Evolutionary conservation across 768 basidiomycete genomes (phyloP).

Genomic region (Auricularia cornea): DNA sequence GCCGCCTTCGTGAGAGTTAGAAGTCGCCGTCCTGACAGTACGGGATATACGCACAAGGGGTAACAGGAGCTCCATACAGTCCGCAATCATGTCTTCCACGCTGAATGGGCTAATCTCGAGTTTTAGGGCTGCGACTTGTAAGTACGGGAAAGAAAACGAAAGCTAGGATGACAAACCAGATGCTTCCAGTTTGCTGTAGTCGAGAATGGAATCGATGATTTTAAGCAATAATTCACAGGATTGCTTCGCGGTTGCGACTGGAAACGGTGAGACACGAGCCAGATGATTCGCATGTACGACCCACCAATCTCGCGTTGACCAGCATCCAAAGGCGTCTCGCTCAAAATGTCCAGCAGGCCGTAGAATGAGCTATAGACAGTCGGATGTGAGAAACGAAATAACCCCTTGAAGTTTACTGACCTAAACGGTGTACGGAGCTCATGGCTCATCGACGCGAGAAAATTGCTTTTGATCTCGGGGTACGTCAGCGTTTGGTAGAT

Average conservation of each 20-base stretch:
- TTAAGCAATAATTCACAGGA: constrained; percentile 68
- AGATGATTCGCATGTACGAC: constrained; percentile 1
- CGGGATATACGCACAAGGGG: constrained; percentile 37
- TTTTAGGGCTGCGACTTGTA: constrained; percentile 45
- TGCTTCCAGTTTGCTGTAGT: constrained; percentile 74
- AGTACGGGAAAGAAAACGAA: constrained; percentile 4
- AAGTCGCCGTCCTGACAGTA: too few species aligned
- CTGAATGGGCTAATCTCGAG: constrained; percentile 57
- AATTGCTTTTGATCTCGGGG: constrained; percentile 65
- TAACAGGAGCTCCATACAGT: constrained; percentile 68
- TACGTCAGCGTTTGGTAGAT: not conserved
- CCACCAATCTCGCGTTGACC: constrained; percentile 64
- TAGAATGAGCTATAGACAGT: constrained; percentile 52
- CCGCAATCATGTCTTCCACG: constrained; percentile 65
- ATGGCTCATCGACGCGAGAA: constrained; percentile 70
- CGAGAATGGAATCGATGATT: constrained; percentile 74
- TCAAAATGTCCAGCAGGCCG: constrained; percentile 64
- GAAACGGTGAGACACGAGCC: not conserved
- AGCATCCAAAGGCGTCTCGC: constrained; percentile 58
- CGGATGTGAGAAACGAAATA: not conserved
- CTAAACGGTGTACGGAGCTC: constrained; percentile 72
- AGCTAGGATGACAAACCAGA: constrained; percentile 35
- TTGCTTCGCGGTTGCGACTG: constrained; percentile 71
- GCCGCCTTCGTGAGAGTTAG: constrained; percentile 34
- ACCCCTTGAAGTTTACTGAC: constrained; percentile 19